Evolutionary conservation across 257 asterid species (phyloP).

Genomic region (Solanum pimpinellifolium): DNA sequence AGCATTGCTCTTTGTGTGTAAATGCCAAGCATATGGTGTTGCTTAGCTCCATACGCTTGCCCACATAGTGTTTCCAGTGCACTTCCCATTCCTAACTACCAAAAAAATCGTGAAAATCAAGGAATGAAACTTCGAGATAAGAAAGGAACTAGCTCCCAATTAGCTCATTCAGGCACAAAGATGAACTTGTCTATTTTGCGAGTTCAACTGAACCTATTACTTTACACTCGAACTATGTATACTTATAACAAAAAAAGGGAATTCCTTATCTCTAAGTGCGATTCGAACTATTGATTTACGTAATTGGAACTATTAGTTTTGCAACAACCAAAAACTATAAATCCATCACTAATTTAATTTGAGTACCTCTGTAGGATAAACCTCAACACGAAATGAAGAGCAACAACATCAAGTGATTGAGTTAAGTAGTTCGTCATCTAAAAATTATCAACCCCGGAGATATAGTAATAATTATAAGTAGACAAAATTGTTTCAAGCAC

Average conservation of each 20-base stretch:
- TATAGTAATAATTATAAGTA: neutral
- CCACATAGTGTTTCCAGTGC: constrained; percentile 62
- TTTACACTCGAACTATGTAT: neutral
- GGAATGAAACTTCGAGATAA: neutral
- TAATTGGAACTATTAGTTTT: neutral
- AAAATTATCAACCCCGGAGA: neutral
- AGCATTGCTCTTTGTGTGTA: constrained; percentile 43
- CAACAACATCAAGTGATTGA: neutral
- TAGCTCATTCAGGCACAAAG: neutral
- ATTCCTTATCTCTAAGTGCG: neutral
- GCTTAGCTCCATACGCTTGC: constrained; percentile 60
- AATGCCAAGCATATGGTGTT: constrained; percentile 39
- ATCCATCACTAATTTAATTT: neutral
- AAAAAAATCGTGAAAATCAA: neutral
- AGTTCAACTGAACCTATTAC: neutral
- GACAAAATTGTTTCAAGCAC: neutral
- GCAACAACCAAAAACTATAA: neutral
- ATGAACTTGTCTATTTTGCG: neutral
- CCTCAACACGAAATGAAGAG: neutral
- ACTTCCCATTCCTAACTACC: constrained; percentile 70
- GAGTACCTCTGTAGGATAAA: neutral
- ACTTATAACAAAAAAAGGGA: neutral
- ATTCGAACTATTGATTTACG: neutral
- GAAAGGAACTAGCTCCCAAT: neutral
- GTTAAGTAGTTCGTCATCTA: neutral